phyloP scores from a whole-genome alignment of 1,284 basidiomycete genomes.

The Fomes fomentarius region DNA sequence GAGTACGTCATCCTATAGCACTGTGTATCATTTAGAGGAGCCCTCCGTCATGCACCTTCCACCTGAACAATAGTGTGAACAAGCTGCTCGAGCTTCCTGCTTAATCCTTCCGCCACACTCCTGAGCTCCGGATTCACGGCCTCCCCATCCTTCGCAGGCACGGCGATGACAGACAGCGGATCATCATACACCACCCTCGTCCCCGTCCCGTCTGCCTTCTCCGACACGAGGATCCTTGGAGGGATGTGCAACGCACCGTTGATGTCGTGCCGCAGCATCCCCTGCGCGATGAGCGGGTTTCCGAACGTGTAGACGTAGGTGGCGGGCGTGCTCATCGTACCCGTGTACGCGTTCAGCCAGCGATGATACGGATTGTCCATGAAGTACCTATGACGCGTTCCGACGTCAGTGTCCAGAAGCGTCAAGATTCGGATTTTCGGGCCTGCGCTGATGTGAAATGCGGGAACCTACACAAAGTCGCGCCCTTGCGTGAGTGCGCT shows the following conservation, averaged over 20 bases:
- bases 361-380: slow-evolving; percentile 40
- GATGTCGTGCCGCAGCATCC: slow-evolving; percentile 48
- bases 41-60: background rate
- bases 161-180: slow-evolving; percentile 45
- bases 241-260: slow-evolving; percentile 50
- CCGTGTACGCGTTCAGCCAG: slow-evolving; percentile 43
- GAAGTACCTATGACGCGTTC: slow-evolving; percentile 44
- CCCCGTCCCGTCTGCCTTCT: slow-evolving; percentile 41
- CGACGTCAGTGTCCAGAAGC: too few relatives aligned
- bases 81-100: slow-evolving; percentile 49
- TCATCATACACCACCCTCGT: slow-evolving; percentile 53
- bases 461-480: slow-evolving; percentile 48
- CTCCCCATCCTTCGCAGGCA: slow-evolving; percentile 19
- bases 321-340: slow-evolving; percentile 30
- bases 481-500: slow-evolving; percentile 35
- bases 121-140: slow-evolving; percentile 36
- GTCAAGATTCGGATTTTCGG: too few relatives aligned
- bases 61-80: slow-evolving; percentile 28
- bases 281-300: slow-evolving; percentile 55
- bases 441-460: too few relatives aligned
- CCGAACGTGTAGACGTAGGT: slow-evolving; percentile 52
- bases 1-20: too few relatives aligned
- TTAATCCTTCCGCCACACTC: slow-evolving; percentile 40
- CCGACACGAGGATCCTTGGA: slow-evolving; percentile 48
- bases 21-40: too few relatives aligned